Evolutionary conservation across 2,329 filamentous ascomycete species (phyloP).

Genomic region (Cercospora brassicicola): DNA sequence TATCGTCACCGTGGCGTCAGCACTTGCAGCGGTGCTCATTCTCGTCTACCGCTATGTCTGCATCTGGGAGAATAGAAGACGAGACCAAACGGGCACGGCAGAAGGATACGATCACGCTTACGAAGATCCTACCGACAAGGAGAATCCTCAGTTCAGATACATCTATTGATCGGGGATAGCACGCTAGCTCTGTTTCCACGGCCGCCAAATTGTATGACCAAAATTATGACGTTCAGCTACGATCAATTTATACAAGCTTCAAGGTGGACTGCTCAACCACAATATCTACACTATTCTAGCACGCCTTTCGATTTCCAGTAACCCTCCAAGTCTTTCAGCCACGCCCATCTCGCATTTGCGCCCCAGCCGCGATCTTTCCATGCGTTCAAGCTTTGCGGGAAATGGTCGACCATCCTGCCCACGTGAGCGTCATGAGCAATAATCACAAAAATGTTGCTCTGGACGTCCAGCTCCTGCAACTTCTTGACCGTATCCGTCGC

Average conservation of each 20-base stretch:
- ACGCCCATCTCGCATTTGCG: slow-evolving; percentile 6
- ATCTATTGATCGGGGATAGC: slow-evolving; percentile 1
- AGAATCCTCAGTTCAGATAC: slow-evolving; percentile 29
- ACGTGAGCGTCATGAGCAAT: not conserved
- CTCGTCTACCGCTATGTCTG: slow-evolving; percentile 29
- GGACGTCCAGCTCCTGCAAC: slow-evolving; percentile 11
- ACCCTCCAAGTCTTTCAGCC: slow-evolving; percentile 1
- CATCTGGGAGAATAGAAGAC: slow-evolving; percentile 46
- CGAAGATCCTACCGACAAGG: slow-evolving; percentile 54
- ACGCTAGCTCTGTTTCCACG: not conserved
- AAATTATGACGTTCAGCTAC: not conserved
- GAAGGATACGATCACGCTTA: slow-evolving; percentile 56
- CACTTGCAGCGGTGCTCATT: not conserved
- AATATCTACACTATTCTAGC: not conserved
- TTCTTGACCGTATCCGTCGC: slow-evolving; percentile 10
- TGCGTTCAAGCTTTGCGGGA: not conserved
- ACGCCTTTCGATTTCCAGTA: slow-evolving; percentile 7
- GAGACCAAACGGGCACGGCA: slow-evolving; percentile 46
- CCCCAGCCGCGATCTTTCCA: not conserved
- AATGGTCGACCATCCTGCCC: not conserved
- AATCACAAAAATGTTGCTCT: not conserved
- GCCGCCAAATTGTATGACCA: not conserved
- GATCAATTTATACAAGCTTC: not conserved
- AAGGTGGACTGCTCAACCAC: not conserved
- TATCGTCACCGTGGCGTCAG: not conserved